Evolutionary conservation across 164 flowering plant genomes (phyloP).

Genomic region (Brasenia schreberi): DNA sequence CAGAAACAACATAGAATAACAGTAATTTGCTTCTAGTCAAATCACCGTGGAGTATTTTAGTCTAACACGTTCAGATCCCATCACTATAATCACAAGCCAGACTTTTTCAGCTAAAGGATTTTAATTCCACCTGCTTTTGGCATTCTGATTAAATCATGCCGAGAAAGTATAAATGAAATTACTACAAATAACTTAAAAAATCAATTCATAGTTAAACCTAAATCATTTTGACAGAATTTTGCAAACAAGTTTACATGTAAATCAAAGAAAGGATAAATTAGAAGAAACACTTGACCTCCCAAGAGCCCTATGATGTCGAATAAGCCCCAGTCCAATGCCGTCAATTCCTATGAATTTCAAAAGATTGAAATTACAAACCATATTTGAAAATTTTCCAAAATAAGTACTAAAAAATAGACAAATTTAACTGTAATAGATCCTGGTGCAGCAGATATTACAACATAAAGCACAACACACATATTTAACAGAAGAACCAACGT

Average conservation of each 20-base stretch:
- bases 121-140: not conserved
- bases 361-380: not conserved
- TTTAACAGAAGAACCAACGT: not conserved
- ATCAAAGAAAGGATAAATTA: not conserved
- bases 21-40: not conserved
- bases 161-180: no score
- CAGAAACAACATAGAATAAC: not conserved
- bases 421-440: not conserved
- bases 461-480: not conserved
- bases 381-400: not conserved
- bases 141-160: no score
- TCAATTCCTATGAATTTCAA: slow-evolving; percentile 42
- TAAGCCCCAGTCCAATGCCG: slow-evolving; percentile 67
- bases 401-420: not conserved
- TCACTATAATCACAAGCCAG: not conserved
- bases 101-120: not conserved
- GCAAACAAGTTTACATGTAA: no score
- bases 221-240: no score
- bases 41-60: not conserved
- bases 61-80: not conserved
- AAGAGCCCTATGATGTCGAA: slow-evolving; percentile 67
- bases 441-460: not conserved
- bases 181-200: no score
- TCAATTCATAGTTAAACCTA: no score
- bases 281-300: slow-evolving; percentile 42